Evolutionary conservation across 495 filamentous ascomycete genomes (phyloP).

Genomic region (Penicillium robsamsonii): DNA sequence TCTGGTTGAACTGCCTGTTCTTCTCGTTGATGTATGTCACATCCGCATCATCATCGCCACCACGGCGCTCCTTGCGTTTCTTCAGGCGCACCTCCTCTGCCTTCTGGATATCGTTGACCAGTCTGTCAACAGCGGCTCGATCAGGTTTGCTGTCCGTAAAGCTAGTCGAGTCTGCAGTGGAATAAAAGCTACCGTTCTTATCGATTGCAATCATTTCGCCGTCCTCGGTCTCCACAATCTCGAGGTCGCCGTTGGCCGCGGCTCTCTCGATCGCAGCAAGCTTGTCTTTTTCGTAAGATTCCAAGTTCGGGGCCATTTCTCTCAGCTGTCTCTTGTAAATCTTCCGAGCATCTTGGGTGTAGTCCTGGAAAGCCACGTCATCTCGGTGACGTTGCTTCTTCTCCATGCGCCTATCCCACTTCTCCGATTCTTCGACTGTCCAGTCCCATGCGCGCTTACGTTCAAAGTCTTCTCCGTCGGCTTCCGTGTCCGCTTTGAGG

Average conservation of each 20-base stretch:
- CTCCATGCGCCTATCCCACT: constrained; percentile 84
- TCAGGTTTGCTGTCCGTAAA: constrained; percentile 86
- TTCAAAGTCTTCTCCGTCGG: constrained; percentile 87
- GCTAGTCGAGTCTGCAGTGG: constrained; percentile 73
- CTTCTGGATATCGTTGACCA: constrained; percentile 83
- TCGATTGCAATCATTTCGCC: constrained; percentile 94
- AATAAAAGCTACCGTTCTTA: constrained; percentile 85
- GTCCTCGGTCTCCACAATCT: constrained; percentile 90
- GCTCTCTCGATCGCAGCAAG: constrained; percentile 79
- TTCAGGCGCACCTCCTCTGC: constrained; percentile 82
- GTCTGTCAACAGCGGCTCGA: constrained; percentile 82
- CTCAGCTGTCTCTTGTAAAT: constrained; percentile 89
- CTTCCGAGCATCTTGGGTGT: constrained; percentile 79
- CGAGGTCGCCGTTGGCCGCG: constrained; percentile 72
- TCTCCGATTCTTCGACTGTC: constrained; percentile 90
- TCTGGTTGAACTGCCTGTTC: constrained; percentile 99
- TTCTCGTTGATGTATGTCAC: constrained; percentile 99
- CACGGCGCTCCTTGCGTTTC: constrained; percentile 76
- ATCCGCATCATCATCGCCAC: constrained; percentile 75
- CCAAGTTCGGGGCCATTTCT: constrained; percentile 66
- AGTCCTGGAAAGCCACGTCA: constrained; percentile 88
- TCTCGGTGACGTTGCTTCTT: constrained; percentile 84
- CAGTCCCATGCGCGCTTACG: constrained; percentile 98
- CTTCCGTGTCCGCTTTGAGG: constrained; percentile 84
- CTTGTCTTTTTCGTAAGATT: constrained; percentile 82